Evolutionary conservation across 352 stramenopile genomes (phyloP).

Genomic region (Phytophthora pini): DNA sequence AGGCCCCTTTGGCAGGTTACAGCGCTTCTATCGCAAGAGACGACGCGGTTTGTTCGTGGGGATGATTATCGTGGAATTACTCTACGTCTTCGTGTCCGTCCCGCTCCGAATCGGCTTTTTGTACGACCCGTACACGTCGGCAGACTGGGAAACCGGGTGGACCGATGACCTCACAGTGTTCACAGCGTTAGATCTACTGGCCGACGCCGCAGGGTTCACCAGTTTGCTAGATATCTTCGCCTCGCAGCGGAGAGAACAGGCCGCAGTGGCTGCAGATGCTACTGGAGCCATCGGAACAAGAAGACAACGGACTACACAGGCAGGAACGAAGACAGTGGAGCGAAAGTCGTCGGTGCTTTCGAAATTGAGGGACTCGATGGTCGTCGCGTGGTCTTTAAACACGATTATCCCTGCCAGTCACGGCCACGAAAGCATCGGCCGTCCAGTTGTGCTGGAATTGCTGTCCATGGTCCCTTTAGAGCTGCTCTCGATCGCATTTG

Average conservation of each 20-base stretch:
- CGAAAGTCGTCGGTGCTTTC: slow-evolving; percentile 22
- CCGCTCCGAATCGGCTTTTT: slow-evolving; percentile 75
- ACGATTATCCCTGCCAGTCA: slow-evolving; percentile 51
- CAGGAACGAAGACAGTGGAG: slow-evolving; percentile 12
- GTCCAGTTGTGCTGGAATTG: slow-evolving; percentile 51
- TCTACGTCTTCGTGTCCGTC: slow-evolving; percentile 66
- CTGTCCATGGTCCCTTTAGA: slow-evolving; percentile 62
- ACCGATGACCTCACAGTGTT: slow-evolving; percentile 56
- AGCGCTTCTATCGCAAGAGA: slow-evolving; percentile 26
- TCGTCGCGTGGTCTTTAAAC: slow-evolving; percentile 69
- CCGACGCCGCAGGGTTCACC: slow-evolving; percentile 47
- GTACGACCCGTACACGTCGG: slow-evolving; percentile 54
- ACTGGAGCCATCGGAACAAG: slow-evolving; percentile 27
- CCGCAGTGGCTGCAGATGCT: slow-evolving; percentile 35
- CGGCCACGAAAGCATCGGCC: slow-evolving; percentile 38
- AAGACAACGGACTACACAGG: slow-evolving; percentile 1
- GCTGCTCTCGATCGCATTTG: slow-evolving; percentile 44
- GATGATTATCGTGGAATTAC: slow-evolving; percentile 37
- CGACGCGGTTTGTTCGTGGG: slow-evolving; percentile 34
- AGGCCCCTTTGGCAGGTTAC: not conserved
- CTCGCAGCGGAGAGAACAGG: slow-evolving; percentile 46
- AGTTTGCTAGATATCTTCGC: slow-evolving; percentile 65
- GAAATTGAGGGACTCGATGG: slow-evolving; percentile 41
- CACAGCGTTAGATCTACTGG: slow-evolving; percentile 55
- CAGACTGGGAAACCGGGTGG: slow-evolving; percentile 38